A percentile compares a stretch with the other conserved stretches of the same genome.
Evolutionary conservation across 352 stramenopile genomes (phyloP).

Genomic region (Phytophthora sansomeana): DNA sequence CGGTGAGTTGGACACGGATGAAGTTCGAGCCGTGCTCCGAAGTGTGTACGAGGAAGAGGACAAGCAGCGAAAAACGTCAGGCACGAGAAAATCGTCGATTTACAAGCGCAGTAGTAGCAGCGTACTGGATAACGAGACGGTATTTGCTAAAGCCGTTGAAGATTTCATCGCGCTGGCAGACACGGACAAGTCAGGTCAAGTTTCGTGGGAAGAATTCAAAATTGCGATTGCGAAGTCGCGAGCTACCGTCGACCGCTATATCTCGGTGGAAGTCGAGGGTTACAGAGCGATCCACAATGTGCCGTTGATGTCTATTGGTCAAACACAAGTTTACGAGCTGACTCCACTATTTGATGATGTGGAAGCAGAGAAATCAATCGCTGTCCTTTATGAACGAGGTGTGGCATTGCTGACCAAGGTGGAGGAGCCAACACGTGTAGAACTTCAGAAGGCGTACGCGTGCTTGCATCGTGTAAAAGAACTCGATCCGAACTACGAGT

Average conservation of each 20-base stretch:
- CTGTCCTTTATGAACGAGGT: constrained; percentile 71
- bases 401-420: constrained; percentile 73
- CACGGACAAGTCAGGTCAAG: constrained; percentile 76
- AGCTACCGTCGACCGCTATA: constrained; percentile 68
- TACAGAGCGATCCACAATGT: constrained; percentile 75
- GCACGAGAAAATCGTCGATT: constrained; percentile 34
- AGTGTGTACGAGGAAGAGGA: constrained; percentile 80
- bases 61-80: constrained; percentile 49
- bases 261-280: constrained; percentile 82
- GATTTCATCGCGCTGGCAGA: constrained; percentile 85
- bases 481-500: constrained; percentile 81
- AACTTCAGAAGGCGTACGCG: constrained; percentile 80
- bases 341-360: constrained; percentile 79
- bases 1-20: constrained; percentile 78
- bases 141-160: constrained; percentile 67
- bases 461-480: constrained; percentile 77
- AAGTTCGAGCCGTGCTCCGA: constrained; percentile 77
- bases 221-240: constrained; percentile 82
- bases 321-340: constrained; percentile 84
- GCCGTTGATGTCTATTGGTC: constrained; percentile 68
- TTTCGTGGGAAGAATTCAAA: constrained; percentile 91
- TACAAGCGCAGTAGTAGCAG: constrained; percentile 61
- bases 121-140: constrained; percentile 59
- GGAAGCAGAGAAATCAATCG: constrained; percentile 71
- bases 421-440: constrained; percentile 56